Evolutionary conservation across 108 stramenopile genomes (phyloP).

Genomic region (Fragilariopsis cylindrus): DNA sequence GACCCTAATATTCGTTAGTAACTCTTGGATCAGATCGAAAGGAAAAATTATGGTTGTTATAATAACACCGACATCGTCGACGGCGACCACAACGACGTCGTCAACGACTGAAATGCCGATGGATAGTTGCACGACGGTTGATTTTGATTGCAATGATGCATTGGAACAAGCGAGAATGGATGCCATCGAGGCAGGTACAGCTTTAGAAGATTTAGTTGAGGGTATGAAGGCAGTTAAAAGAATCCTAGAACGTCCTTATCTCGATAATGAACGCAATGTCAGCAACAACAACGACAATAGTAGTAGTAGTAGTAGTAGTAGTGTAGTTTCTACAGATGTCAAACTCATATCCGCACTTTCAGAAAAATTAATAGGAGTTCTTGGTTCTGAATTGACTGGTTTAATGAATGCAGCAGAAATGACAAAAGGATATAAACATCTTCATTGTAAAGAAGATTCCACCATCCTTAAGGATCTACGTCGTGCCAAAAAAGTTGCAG

Average conservation of each 20-base stretch:
- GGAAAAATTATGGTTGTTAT: background rate
- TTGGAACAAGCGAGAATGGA: constrained; percentile 10
- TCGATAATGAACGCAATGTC: background rate
- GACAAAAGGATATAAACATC: constrained; percentile 11
- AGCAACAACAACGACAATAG: background rate
- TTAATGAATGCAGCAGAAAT: constrained; percentile 26
- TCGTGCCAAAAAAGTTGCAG: constrained; percentile 7
- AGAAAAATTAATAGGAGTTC: constrained; percentile 10
- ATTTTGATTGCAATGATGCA: background rate
- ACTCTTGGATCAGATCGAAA: background rate
- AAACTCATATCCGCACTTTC: constrained; percentile 10
- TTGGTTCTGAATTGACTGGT: constrained; percentile 22
- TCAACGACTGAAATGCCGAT: background rate
- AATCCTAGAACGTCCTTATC: constrained; percentile 19
- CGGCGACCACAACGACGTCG: background rate
- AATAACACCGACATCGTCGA: background rate
- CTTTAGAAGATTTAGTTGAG: constrained; percentile 20
- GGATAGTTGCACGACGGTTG: background rate
- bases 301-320: background rate
- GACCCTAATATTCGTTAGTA: too few species aligned
- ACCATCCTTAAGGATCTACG: constrained; percentile 10
- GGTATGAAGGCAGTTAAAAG: constrained; percentile 28
- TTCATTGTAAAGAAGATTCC: background rate
- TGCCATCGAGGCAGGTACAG: constrained; percentile 15
- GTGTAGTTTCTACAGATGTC: background rate